Evolutionary conservation across 1,139 yeast genomes (phyloP).

Genomic region (Hyphopichia buzzinii): DNA sequence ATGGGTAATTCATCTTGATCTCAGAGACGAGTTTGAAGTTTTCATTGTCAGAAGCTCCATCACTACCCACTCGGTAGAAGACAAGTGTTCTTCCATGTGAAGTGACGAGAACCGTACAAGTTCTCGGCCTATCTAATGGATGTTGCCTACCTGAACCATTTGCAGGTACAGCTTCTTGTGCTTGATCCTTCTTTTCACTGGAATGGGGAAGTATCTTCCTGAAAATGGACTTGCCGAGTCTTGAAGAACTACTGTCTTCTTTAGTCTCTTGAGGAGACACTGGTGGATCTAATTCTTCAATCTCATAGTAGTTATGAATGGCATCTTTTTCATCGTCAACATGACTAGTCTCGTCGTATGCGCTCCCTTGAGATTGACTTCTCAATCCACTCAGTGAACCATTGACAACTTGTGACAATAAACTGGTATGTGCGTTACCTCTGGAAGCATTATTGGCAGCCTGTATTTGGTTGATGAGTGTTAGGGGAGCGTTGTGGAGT

Average conservation of each 20-base stretch:
- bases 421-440: constrained; percentile 24
- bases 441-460: constrained; percentile 14
- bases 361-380: constrained; percentile 12
- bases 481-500: constrained; percentile 61
- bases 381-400: constrained; percentile 38
- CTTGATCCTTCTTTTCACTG: constrained; percentile 11
- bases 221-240: constrained; percentile 16
- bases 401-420: constrained; percentile 57
- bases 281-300: constrained; percentile 14
- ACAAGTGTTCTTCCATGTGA: constrained; percentile 56
- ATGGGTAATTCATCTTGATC: constrained; percentile 45
- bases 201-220: constrained; percentile 28
- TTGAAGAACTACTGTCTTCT: constrained; percentile 5
- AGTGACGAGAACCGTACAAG: constrained; percentile 53
- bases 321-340: constrained; percentile 27
- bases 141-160: constrained; percentile 12
- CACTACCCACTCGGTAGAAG: constrained; percentile 37
- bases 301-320: constrained; percentile 24
- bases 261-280: constrained; percentile 1
- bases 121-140: constrained; percentile 35
- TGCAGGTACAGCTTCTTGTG: neutral
- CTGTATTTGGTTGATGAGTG: constrained; percentile 25
- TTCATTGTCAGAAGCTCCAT: constrained; percentile 10
- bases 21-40: constrained; percentile 45
- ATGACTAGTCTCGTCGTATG: constrained; percentile 10